Evolutionary conservation across 352 stramenopile species (phyloP).

Genomic region (Globisporangium cederbergense): DNA sequence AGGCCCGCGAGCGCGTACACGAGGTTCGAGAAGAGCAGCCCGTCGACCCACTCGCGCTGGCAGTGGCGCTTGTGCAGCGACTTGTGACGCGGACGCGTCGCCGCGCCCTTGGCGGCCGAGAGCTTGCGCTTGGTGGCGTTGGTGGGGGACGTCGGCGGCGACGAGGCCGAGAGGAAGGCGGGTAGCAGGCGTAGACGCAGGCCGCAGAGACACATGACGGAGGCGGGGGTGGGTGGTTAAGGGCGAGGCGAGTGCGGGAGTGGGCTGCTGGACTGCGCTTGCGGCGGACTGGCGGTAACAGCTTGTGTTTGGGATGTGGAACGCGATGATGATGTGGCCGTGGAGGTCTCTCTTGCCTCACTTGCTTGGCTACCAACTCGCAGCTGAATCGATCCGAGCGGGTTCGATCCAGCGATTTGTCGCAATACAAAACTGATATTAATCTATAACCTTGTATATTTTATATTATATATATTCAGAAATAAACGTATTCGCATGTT

Average conservation of each 20-base stretch:
- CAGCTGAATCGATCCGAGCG: conserved; percentile 1
- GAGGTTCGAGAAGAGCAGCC: conserved; percentile 79
- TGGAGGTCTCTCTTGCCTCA: background rate
- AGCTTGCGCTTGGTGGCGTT: conserved; percentile 32
- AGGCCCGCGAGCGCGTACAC: conserved; percentile 69
- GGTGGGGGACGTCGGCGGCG: conserved; percentile 8
- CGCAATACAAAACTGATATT: no score
- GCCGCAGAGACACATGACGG: conserved; percentile 35
- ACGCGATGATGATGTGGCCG: background rate
- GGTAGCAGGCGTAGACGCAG: conserved; percentile 21
- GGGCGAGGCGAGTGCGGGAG: background rate
- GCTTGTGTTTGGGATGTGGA: conserved; percentile 2
- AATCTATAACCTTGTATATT: no score
- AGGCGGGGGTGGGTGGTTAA: no score
- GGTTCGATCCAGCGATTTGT: background rate
- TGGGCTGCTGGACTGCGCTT: background rate
- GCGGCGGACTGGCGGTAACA: background rate
- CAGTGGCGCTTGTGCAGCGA: conserved; percentile 22
- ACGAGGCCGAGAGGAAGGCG: conserved; percentile 17
- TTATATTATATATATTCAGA: no score
- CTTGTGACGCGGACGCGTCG: conserved; percentile 32
- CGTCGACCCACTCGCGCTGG: conserved; percentile 68
- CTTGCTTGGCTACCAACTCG: conserved; percentile 7
- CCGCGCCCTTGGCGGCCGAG: conserved; percentile 19
- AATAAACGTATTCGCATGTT: no score